These are phyloP conservation scores for Sanghuangporus baumii DNA, from an alignment of 1,284 basidiomycete genomes.

Conservation along the genomic window DNA sequence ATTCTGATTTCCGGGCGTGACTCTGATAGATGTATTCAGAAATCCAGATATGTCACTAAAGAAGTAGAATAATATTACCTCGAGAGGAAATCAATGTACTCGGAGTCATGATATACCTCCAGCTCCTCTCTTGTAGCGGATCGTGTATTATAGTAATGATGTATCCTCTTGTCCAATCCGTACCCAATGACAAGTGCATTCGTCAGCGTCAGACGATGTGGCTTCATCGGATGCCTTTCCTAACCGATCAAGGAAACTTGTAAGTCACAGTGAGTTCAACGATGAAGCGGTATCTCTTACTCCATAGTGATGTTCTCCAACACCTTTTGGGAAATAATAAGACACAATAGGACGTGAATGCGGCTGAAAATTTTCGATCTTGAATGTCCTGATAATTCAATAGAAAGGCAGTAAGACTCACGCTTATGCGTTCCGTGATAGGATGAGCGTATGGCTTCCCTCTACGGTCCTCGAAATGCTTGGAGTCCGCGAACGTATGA, in stretches of 20 bases:
- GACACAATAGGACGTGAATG: constrained; percentile 88
- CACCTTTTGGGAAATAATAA: constrained; percentile 92
- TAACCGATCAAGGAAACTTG: not conserved
- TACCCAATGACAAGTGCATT: constrained; percentile 96
- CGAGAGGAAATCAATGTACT: constrained; percentile 94
- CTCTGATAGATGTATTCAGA: constrained; percentile 39
- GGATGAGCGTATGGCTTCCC: constrained; percentile 61
- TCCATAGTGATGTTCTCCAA: constrained; percentile 94
- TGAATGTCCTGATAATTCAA: not conserved
- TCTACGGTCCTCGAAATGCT: constrained; percentile 72
- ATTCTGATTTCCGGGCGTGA: constrained; percentile 76
- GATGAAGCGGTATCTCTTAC: constrained; percentile 39
- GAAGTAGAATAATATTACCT: constrained; percentile 43
- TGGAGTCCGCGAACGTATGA: constrained; percentile 57
- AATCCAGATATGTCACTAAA: not conserved
- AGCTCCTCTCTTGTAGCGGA: constrained; percentile 88
- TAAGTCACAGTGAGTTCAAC: not conserved
- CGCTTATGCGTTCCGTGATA: constrained; percentile 68
- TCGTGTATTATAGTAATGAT: constrained; percentile 85
- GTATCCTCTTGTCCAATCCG: constrained; percentile 93
- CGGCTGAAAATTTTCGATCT: constrained; percentile 39
- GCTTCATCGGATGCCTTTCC: constrained; percentile 13
- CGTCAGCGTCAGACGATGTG: constrained; percentile 76
- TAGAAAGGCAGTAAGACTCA: constrained; percentile 31
- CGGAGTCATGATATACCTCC: constrained; percentile 86